phyloP scores from a whole-genome alignment of 768 basidiomycete genomes.

The Xanthoconium purpureum region DNA sequence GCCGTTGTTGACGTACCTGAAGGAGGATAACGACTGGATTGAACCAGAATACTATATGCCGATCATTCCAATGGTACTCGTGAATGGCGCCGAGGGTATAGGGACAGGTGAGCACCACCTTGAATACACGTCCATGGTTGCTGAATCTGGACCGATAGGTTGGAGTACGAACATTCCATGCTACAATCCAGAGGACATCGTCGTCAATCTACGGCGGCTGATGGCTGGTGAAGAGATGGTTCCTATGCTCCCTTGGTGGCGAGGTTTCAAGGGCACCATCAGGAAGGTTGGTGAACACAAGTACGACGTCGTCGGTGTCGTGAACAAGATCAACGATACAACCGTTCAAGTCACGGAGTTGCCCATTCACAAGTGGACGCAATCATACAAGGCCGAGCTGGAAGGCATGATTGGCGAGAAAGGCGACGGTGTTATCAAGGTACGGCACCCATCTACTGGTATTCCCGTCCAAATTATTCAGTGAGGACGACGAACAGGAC shows the following conservation, averaged over 20 bases:
- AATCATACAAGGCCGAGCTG: conserved; percentile 86
- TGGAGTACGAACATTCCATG: conserved; percentile 94
- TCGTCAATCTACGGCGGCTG: conserved; percentile 78
- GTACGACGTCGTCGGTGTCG: conserved; percentile 75
- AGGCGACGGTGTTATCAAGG: conserved; percentile 79
- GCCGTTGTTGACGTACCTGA: conserved; percentile 75
- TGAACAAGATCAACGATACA: conserved; percentile 75
- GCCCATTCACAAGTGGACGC: conserved; percentile 94
- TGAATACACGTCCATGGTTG: background rate
- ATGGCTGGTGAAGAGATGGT: conserved; percentile 83
- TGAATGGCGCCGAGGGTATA: conserved; percentile 97
- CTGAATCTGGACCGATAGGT: conserved; percentile 43
- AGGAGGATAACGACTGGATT: conserved; percentile 81
- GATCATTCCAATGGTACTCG: conserved; percentile 77
- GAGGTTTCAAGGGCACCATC: conserved; percentile 89
- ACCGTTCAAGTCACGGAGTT: conserved; percentile 94
- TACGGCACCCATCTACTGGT: conserved; percentile 21
- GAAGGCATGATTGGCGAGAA: conserved; percentile 90
- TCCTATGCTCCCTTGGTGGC: conserved; percentile 95
- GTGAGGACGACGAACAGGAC: conserved; percentile 52
- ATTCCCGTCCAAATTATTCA: background rate
- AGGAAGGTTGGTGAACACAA: conserved; percentile 80
- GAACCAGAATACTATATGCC: conserved; percentile 97
- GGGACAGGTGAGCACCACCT: conserved; percentile 71
- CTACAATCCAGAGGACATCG: conserved; percentile 90